phyloP scores from a whole-genome alignment of 257 asterid genomes.

The Anisodus tanguticus region DNA sequence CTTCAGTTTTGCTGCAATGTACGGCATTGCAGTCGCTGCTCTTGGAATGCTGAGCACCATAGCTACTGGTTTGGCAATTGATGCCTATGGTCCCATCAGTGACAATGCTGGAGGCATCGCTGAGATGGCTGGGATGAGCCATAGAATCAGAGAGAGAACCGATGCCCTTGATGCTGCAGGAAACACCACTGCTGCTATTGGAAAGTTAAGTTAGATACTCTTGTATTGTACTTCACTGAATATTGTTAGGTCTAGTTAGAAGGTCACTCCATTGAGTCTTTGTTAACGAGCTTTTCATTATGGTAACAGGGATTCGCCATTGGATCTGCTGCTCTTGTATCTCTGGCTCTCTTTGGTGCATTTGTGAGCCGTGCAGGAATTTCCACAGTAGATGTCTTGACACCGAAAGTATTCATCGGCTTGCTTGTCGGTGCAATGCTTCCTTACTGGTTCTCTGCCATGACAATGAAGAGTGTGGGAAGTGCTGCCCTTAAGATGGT shows the following conservation, averaged over 20 bases:
- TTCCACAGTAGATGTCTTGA: slow-evolving; percentile 68
- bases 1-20: slow-evolving; percentile 88
- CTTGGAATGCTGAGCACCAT: slow-evolving; percentile 93
- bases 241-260: background rate
- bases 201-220: slow-evolving; percentile 51
- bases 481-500: slow-evolving; percentile 91
- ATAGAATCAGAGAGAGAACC: slow-evolving; percentile 76
- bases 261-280: background rate
- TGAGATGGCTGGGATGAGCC: slow-evolving; percentile 97
- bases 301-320: slow-evolving; percentile 70
- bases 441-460: slow-evolving; percentile 91
- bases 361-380: slow-evolving; percentile 81
- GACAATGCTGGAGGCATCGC: slow-evolving; percentile 95
- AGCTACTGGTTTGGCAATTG: slow-evolving; percentile 91
- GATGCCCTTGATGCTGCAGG: slow-evolving; percentile 97
- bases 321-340: slow-evolving; percentile 86
- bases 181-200: slow-evolving; percentile 91
- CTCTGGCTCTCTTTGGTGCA: slow-evolving; percentile 87
- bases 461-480: slow-evolving; percentile 91
- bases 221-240: background rate
- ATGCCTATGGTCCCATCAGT: slow-evolving; percentile 91
- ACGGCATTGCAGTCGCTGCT: slow-evolving; percentile 90
- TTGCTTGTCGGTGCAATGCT: slow-evolving; percentile 87
- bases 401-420: slow-evolving; percentile 81
- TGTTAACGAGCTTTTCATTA: background rate